phyloP scores from a whole-genome alignment of 2,329 filamentous ascomycete species.

The Aspergillus ibericus region DNA sequence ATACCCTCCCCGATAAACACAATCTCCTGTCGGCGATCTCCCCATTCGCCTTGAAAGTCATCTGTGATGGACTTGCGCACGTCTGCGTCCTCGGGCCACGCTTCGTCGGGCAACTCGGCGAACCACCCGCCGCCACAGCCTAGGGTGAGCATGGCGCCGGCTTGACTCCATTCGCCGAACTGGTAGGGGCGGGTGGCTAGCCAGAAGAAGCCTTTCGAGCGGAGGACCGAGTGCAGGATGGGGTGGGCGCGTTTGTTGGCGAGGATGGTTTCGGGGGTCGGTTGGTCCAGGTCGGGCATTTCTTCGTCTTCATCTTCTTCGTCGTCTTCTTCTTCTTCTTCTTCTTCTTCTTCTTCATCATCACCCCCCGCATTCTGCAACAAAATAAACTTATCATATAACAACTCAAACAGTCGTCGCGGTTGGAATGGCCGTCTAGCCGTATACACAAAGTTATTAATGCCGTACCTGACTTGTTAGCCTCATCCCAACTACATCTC shows the following conservation, averaged over 20 bases:
- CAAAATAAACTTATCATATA: constrained; percentile 49
- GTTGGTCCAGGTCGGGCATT: constrained; percentile 29
- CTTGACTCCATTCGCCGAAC: constrained; percentile 49
- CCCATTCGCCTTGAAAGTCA: constrained; percentile 59
- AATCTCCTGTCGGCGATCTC: constrained; percentile 68
- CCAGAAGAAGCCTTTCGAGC: constrained; percentile 50
- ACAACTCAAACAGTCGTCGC: constrained; percentile 40
- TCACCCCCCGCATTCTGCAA: constrained; percentile 33
- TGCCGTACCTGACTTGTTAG: constrained; percentile 55
- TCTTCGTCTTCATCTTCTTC: constrained; percentile 29
- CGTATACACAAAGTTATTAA: constrained; percentile 69
- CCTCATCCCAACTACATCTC: not conserved
- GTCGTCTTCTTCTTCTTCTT: constrained; percentile 26
- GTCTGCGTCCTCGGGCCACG: constrained; percentile 52
- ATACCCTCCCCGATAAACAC: constrained; percentile 72
- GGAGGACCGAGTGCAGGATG: constrained; percentile 40
- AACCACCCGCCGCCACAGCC: constrained; percentile 54
- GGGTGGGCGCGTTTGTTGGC: constrained; percentile 42
- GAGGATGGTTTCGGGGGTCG: constrained; percentile 35
- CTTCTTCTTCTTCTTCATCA: constrained; percentile 22
- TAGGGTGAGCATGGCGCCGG: constrained; percentile 46
- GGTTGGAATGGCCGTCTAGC: constrained; percentile 55
- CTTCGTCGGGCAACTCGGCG: constrained; percentile 56
- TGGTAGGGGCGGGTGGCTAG: constrained; percentile 43
- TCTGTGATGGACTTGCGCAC: constrained; percentile 50